Evolutionary conservation across 768 basidiomycete species (phyloP).

Genomic region (Collybia sordida): DNA sequence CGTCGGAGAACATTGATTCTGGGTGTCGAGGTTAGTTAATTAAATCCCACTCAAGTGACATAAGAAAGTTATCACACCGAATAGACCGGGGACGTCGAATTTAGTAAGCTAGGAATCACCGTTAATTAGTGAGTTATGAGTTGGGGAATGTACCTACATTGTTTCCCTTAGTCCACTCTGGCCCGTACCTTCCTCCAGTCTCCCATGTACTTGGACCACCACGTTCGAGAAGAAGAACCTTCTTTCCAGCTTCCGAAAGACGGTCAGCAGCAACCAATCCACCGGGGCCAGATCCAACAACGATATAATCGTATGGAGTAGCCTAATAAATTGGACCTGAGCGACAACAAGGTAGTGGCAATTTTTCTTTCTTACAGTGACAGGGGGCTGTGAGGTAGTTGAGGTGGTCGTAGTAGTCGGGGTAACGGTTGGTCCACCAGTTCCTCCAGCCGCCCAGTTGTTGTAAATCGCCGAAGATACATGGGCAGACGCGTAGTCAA

Average conservation of each 20-base stretch:
- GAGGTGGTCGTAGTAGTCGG: constrained; percentile 35
- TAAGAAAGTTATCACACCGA: constrained; percentile 24
- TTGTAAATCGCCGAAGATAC: constrained; percentile 45
- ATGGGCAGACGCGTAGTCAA: constrained; percentile 44
- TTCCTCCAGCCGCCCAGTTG: constrained; percentile 49
- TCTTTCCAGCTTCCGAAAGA: constrained; percentile 60
- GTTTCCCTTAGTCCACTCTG: constrained; percentile 46
- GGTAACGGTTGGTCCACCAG: constrained; percentile 32
- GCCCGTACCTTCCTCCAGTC: constrained; percentile 58
- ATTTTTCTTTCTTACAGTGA: constrained; percentile 8
- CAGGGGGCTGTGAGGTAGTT: constrained; percentile 27
- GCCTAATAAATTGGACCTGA: constrained; percentile 22
- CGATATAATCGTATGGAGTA: constrained; percentile 52
- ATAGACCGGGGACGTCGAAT: constrained; percentile 65
- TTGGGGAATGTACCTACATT: constrained; percentile 30
- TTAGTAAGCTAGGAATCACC: constrained; percentile 48
- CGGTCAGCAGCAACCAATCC: constrained; percentile 61
- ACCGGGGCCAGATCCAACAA: constrained; percentile 59
- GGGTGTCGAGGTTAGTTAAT: neutral
- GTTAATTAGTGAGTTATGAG: neutral
- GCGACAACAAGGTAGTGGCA: neutral
- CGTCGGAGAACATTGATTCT: constrained; percentile 64
- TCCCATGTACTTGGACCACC: constrained; percentile 60
- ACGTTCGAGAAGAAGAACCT: constrained; percentile 60
- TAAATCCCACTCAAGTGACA: neutral